A percentile compares a stretch with the other conserved stretches of the same genome.
Conservation (phyloP, 805 yeast species). For the Candida namnaoensis region DNA sequence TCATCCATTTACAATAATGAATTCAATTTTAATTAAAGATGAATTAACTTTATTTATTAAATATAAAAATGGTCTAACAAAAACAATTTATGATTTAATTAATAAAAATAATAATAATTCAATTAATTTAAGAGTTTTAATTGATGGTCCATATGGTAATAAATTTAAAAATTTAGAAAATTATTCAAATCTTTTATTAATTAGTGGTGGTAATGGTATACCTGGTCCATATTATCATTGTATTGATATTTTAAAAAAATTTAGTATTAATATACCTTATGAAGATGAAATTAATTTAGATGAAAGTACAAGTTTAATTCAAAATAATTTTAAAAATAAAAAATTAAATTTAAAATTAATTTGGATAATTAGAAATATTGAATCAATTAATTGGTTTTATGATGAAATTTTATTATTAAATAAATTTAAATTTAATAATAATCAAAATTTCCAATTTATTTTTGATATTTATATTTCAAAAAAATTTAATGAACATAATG, state of each 20-base stretch:
- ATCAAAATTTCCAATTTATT: slow-evolving; percentile 7
- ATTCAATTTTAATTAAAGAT: slow-evolving; percentile 27
- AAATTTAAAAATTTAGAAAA: slow-evolving; percentile 25
- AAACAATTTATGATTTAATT: slow-evolving; percentile 17
- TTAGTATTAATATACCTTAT: too few relatives aligned
- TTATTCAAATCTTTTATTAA: slow-evolving; percentile 28
- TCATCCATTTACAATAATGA: slow-evolving; percentile 62
- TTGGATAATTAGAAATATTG: slow-evolving; percentile 56
- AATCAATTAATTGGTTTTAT: slow-evolving; percentile 39
- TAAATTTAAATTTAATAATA: slow-evolving; percentile 7
- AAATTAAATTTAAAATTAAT: slow-evolving; percentile 32
- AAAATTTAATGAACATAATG: slow-evolving; percentile 12
- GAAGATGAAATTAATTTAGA: too few relatives aligned
- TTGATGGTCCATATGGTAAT: slow-evolving; percentile 62
- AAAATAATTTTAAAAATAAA: slow-evolving; percentile 12
- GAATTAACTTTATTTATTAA: slow-evolving; percentile 36
- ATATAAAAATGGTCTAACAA: slow-evolving; percentile 54
- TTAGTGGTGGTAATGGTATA: slow-evolving; percentile 48
- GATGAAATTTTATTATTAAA: slow-evolving; percentile 29
- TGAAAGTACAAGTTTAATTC: too few relatives aligned
- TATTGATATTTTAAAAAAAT: slow-evolving; percentile 15
- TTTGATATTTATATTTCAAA: slow-evolving; percentile 30
- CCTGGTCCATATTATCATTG: slow-evolving; percentile 42
- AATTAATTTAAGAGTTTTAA: slow-evolving; percentile 22
- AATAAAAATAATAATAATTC: slow-evolving; percentile 10